Percentiles rank a stretch among this genome's conserved stretches.
phyloP scores from a whole-genome alignment of 805 yeast species.

The Wickerhamiella nectarea region DNA sequence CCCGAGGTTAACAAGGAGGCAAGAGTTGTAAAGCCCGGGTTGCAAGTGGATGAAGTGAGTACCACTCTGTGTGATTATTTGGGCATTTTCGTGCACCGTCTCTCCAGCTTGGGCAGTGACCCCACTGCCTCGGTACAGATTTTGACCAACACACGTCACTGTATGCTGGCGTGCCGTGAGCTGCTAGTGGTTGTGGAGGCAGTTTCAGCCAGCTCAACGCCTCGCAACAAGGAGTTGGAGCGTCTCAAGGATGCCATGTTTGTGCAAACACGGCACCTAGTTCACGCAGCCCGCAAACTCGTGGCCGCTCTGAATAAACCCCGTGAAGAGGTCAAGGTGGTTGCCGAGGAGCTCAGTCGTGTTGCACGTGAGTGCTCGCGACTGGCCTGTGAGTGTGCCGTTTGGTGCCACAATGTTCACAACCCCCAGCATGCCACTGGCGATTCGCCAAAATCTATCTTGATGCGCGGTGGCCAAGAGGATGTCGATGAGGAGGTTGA shows the following conservation, averaged over 20 bases:
- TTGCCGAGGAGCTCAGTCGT: slow-evolving; percentile 19
- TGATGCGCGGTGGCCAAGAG: no score
- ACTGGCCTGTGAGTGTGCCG: slow-evolving; percentile 26
- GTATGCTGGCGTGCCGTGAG: slow-evolving; percentile 30
- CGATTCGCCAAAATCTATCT: no score
- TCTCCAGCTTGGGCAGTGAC: slow-evolving; percentile 20
- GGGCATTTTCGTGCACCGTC: slow-evolving; percentile 23
- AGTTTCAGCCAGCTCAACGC: slow-evolving; percentile 19
- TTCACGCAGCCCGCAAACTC: slow-evolving; percentile 27
- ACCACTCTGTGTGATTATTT: slow-evolving; percentile 26
- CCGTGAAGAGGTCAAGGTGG: slow-evolving; percentile 13
- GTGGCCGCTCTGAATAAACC: slow-evolving; percentile 22
- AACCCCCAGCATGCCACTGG: neutral
- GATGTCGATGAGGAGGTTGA: neutral
- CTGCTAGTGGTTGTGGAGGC: slow-evolving; percentile 27
- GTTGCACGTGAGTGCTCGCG: slow-evolving; percentile 25
- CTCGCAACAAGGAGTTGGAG: slow-evolving; percentile 23
- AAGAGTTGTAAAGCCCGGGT: neutral
- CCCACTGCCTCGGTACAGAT: slow-evolving; percentile 24
- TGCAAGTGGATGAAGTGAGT: slow-evolving; percentile 26
- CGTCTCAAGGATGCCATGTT: slow-evolving; percentile 25
- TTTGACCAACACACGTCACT: slow-evolving; percentile 26
- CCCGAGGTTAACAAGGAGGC: slow-evolving; percentile 4
- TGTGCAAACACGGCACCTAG: slow-evolving; percentile 25
- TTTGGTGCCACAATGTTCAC: slow-evolving; percentile 13